Evolutionary conservation across 2,329 filamentous ascomycete species (phyloP).

Genomic region (Penicillium sp.): DNA sequence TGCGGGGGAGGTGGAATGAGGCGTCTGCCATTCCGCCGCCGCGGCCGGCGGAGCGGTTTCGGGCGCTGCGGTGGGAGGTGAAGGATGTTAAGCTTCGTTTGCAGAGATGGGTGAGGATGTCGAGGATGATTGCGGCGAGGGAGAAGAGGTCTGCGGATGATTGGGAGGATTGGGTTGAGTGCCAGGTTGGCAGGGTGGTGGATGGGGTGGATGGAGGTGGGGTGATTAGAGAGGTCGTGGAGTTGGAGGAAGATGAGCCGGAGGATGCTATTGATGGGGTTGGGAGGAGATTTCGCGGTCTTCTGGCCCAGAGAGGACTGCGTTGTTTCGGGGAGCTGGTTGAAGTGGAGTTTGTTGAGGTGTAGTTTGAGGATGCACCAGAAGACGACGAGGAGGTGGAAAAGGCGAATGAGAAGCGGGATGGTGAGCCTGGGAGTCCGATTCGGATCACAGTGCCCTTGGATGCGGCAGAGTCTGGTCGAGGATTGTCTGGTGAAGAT

Average conservation of each 20-base stretch:
- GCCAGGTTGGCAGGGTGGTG: constrained; percentile 7
- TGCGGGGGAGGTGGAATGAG: constrained; percentile 59
- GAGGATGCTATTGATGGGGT: constrained; percentile 39
- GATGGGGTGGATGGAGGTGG: constrained; percentile 2
- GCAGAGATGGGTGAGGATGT: constrained; percentile 63
- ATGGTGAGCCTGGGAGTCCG: constrained; percentile 33
- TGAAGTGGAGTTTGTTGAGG: constrained; percentile 8
- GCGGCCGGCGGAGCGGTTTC: constrained; percentile 53
- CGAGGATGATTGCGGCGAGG: constrained; percentile 61
- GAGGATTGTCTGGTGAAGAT: constrained; percentile 25
- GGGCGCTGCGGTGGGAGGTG: constrained; percentile 57
- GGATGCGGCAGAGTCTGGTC: constrained; percentile 37
- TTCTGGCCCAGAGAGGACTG: constrained; percentile 27
- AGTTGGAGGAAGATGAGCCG: constrained; percentile 24
- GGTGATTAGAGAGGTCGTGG: constrained; percentile 22
- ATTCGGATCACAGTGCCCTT: constrained; percentile 42
- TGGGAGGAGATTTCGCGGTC: constrained; percentile 32
- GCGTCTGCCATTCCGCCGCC: constrained; percentile 58
- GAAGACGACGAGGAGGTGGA: constrained; percentile 41
- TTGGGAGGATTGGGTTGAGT: constrained; percentile 31
- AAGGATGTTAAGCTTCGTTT: constrained; percentile 62
- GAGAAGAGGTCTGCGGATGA: constrained; percentile 61
- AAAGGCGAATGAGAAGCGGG: constrained; percentile 35
- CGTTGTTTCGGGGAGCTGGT: constrained; percentile 13
- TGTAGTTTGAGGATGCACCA: constrained; percentile 11